A percentile compares a stretch with the other conserved stretches of the same genome.
phyloP scores from a whole-genome alignment of 192 early-diverging fungal genomes.

The Chytriomyces confervae region DNA sequence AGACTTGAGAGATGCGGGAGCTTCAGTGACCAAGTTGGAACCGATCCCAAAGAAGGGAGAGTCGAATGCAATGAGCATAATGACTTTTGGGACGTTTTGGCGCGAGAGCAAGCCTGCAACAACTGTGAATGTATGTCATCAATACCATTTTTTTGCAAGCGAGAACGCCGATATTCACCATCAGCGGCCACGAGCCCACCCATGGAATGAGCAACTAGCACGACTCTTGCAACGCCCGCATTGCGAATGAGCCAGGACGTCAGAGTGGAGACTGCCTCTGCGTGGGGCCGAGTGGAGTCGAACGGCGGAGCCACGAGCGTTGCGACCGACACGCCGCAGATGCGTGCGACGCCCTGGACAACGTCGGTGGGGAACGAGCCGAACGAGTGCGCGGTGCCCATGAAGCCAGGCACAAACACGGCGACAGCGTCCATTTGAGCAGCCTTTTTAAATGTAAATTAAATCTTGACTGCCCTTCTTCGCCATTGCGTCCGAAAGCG shows the following conservation, averaged over 20 bases:
- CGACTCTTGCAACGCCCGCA: constrained; percentile 47
- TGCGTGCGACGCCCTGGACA: constrained; percentile 4
- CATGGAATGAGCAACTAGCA: constrained; percentile 55
- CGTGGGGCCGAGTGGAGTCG: constrained; percentile 46
- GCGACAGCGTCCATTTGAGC: too few species aligned
- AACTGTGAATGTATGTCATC: not conserved
- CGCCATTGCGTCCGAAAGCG: too few species aligned
- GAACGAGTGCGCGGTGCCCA: constrained; percentile 52
- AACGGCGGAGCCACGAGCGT: constrained; percentile 45
- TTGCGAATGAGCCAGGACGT: constrained; percentile 51
- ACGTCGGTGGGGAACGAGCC: constrained; percentile 52
- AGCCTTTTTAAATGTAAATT: too few species aligned
- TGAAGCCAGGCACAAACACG: constrained; percentile 63
- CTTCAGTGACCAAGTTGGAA: constrained; percentile 49
- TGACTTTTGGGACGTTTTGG: constrained; percentile 15
- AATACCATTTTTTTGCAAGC: not conserved
- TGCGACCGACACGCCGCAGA: constrained; percentile 33
- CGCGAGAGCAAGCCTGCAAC: not conserved
- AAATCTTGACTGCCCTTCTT: too few species aligned
- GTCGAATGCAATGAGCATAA: constrained; percentile 52
- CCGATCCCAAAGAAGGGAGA: constrained; percentile 59
- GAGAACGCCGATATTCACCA: not conserved
- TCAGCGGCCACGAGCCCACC: constrained; percentile 57
- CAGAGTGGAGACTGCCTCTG: constrained; percentile 44
- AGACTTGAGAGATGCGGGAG: constrained; percentile 48